Evolutionary conservation across 495 filamentous ascomycete species (phyloP), one percentile per base, ranked within the genome.

Genomic region (Penicillium lagena): DNA sequence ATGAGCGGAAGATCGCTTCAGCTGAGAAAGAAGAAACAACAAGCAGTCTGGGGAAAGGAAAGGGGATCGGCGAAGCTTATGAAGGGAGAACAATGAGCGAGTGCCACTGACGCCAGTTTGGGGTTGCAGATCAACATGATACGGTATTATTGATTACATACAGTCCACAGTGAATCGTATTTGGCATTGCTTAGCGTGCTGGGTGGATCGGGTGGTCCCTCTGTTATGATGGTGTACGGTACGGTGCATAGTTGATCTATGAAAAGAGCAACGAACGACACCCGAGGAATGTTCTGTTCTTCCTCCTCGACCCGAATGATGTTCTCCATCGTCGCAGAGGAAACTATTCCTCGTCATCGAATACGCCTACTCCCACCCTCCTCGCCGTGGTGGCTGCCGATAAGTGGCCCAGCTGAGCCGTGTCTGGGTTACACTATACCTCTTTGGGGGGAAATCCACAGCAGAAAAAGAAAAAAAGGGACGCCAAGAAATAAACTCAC

Each of bases 61-160:
- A 76, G 73, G 76, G 80, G 83, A 87, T 87, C 82, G 82, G 79
- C 83, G 79, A 74, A 76, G 76, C 79, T 85, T 87, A 85, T 81
- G 81, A 85, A 68, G 64, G 62, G 66, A 63, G 55, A 58, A 57
- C 50, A 57, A 54, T 62, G 55, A 57, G 55, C 48, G 62, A 62
- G 65, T 65, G 68, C 67, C 68, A 71, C 70, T 71, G 68, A 71
- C 67, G 68, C 66, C 60, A 61, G 58, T 63, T 60, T 57, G 59
- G 60, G 67, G 59, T 66, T 66, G 68, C 67, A 70, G 68, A 71
- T 73, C 68, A 52, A 40, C 34, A 46, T 15, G 39, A 27, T 53
- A 52, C 50, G 22, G 39, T 43, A 49, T 47, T 37, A 43, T 44
- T 41, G 2, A 22, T 22, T 22, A 22, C 22, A 6, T 3, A 6